phyloP scores from a whole-genome alignment of 2,329 filamentous ascomycete species.

The Hortaea sp. region DNA sequence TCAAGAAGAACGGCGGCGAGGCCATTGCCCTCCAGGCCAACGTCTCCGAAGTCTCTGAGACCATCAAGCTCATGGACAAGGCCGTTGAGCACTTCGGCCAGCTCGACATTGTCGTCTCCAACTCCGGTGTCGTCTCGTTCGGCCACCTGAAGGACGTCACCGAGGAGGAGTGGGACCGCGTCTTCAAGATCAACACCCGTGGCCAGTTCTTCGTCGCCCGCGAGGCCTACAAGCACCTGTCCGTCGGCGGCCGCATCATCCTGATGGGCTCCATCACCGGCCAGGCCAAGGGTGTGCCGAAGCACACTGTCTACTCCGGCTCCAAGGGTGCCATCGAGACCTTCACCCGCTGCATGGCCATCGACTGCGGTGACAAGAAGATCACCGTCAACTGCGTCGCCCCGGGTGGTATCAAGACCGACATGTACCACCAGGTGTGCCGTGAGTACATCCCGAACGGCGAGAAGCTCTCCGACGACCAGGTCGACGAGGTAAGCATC shows the following conservation, averaged over 20 bases:
- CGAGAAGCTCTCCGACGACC: slow-evolving; percentile 45
- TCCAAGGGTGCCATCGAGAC: slow-evolving; percentile 47
- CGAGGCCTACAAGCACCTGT: slow-evolving; percentile 45
- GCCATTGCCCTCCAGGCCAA: slow-evolving; percentile 59
- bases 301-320: slow-evolving; percentile 45
- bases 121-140: slow-evolving; percentile 50
- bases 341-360: slow-evolving; percentile 45
- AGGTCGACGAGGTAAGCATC: slow-evolving; percentile 43
- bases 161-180: slow-evolving; percentile 47
- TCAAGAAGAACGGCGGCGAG: slow-evolving; percentile 54
- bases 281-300: slow-evolving; percentile 46
- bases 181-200: slow-evolving; percentile 53
- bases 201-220: slow-evolving; percentile 55
- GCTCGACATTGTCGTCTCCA: slow-evolving; percentile 61
- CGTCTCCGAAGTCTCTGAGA: slow-evolving; percentile 54
- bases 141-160: slow-evolving; percentile 45
- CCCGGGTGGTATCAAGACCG: slow-evolving; percentile 46
- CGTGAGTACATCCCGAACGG: slow-evolving; percentile 53
- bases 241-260: slow-evolving; percentile 43
- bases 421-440: slow-evolving; percentile 54
- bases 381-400: slow-evolving; percentile 52
- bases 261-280: slow-evolving; percentile 48
- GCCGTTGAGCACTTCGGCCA: slow-evolving; percentile 55
- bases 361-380: slow-evolving; percentile 45
- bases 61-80: slow-evolving; percentile 52